Percentiles rank a stretch among this genome's conserved stretches.
These are phyloP conservation scores for Pythium utonaiense DNA, from an alignment of 352 stramenopile species.

Conservation along the genomic window DNA sequence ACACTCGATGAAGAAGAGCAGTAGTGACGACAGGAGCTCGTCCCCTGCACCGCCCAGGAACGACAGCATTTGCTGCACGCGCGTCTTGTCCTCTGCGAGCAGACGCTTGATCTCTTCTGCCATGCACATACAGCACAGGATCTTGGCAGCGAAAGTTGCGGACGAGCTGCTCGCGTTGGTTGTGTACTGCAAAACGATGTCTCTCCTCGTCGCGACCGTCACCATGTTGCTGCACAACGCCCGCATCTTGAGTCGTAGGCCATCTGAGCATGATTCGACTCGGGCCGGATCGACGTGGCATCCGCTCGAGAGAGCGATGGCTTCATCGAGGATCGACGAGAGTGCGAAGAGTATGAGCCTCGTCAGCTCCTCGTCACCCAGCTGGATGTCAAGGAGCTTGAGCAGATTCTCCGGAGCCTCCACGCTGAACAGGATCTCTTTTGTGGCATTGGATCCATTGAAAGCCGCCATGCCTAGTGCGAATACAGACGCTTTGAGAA, in stretches of 20 bases:
- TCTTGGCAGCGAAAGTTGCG: conserved; percentile 18
- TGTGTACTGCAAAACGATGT: conserved; percentile 6
- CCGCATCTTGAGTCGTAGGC: conserved; percentile 9
- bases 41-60: conserved; percentile 3
- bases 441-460: conserved; percentile 32
- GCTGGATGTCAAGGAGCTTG: conserved; percentile 34
- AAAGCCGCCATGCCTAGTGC: conserved; percentile 48
- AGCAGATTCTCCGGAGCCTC: conserved; percentile 43
- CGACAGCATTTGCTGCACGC: conserved; percentile 8
- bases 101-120: conserved; percentile 2
- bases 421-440: conserved; percentile 48
- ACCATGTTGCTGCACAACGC: conserved; percentile 3
- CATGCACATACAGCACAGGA: conserved; percentile 10
- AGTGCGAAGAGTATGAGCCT: conserved; percentile 50
- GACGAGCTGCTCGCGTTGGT: neutral
- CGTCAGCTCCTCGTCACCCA: conserved; percentile 31
- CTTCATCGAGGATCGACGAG: conserved; percentile 30
- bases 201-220: neutral
- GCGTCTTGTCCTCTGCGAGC: neutral
- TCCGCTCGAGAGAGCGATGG: conserved; percentile 18
- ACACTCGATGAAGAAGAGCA: conserved; percentile 28
- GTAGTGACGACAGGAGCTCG: conserved; percentile 13
- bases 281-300: conserved; percentile 5
- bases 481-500: conserved; percentile 47
- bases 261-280: neutral